phyloP scores from a whole-genome alignment of 768 basidiomycete genomes.

The Hygrophorus russula region DNA sequence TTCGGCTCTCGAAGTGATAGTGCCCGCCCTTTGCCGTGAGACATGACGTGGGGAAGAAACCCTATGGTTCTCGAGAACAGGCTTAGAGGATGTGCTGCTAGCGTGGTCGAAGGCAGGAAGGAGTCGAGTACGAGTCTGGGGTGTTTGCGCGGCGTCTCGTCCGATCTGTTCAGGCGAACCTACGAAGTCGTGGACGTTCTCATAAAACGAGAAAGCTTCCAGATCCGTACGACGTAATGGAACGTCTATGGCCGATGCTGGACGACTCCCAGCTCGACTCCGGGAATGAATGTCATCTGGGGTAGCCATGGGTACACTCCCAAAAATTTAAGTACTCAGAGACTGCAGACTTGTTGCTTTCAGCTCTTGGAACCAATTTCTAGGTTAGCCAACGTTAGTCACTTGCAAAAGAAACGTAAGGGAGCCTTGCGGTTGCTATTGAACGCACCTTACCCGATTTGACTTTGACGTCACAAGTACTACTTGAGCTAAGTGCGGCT shows the following conservation, averaged over 20 bases:
- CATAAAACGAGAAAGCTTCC: not conserved
- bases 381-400: no score
- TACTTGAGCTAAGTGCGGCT: no score
- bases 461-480: no score
- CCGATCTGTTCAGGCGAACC: slow-evolving; percentile 17
- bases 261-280: no score
- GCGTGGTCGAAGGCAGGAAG: not conserved
- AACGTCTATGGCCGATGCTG: not conserved
- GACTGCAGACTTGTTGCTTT: no score
- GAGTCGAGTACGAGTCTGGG: slow-evolving; percentile 2
- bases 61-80: slow-evolving; percentile 12
- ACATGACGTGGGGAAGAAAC: slow-evolving; percentile 11
- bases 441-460: no score
- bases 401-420: no score
- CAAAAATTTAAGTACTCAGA: no score
- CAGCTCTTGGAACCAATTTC: no score
- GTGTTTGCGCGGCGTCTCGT: not conserved
- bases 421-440: no score
- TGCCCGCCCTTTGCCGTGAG: slow-evolving; percentile 6
- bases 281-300: no score
- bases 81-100: slow-evolving; percentile 7
- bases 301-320: no score
- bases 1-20: slow-evolving; percentile 5
- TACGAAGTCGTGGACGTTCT: slow-evolving; percentile 6
- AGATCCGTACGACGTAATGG: not conserved